Conservation (phyloP, 2,329 filamentous ascomycete species). For the Colletotrichum lupini region DNA sequence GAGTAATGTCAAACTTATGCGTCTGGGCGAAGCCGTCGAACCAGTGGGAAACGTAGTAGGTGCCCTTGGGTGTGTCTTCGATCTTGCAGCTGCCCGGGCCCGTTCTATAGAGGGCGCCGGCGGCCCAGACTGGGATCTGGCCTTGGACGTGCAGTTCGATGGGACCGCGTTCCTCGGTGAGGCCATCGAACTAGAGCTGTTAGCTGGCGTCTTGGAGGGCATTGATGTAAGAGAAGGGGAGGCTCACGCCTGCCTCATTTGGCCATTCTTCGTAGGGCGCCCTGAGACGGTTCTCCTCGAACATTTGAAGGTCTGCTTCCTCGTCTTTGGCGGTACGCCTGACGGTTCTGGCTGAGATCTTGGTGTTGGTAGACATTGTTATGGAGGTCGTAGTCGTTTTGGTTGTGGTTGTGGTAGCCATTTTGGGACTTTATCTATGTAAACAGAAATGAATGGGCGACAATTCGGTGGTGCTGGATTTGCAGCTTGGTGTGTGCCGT, state of each 20-base stretch:
- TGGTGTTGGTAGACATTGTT: background rate
- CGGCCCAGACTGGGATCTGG: conserved; percentile 75
- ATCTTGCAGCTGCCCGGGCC: conserved; percentile 76
- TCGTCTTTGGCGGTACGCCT: conserved; percentile 31
- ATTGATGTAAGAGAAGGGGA: background rate
- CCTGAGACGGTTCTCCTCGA: conserved; percentile 34
- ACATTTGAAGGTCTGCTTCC: conserved; percentile 21
- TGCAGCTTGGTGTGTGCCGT: background rate
- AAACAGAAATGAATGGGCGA: background rate
- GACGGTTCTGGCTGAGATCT: conserved; percentile 15
- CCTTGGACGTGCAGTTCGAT: conserved; percentile 73
- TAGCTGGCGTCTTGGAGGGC: background rate
- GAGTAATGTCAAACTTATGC: conserved; percentile 77
- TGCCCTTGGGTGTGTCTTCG: conserved; percentile 67
- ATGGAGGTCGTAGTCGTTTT: background rate
- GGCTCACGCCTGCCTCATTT: conserved; percentile 58
- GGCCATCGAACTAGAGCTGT: conserved; percentile 69
- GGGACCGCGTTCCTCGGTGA: conserved; percentile 73
- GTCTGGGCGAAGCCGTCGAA: conserved; percentile 81
- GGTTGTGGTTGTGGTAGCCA: background rate
- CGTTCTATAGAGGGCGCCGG: conserved; percentile 79
- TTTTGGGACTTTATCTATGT: background rate
- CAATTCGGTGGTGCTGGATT: background rate
- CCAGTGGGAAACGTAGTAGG: conserved; percentile 77
- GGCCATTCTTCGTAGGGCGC: conserved; percentile 57